Base-by-base conservation (phyloP, 495 filamentous ascomycete genomes). In the Aspergillus cavernicola region DNA sequence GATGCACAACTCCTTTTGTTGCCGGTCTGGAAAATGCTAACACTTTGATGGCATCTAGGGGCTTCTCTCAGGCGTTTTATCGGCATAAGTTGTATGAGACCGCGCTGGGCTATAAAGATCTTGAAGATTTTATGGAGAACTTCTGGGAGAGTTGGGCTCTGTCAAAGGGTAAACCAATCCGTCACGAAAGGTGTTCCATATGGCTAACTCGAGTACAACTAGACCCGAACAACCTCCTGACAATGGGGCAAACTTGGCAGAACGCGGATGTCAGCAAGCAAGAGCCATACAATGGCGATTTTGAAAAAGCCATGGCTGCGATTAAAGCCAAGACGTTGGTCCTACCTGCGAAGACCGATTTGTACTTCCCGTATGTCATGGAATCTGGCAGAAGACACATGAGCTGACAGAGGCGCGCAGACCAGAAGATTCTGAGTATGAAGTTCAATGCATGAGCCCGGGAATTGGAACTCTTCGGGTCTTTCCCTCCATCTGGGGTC, bases 241-340 rank as follows among this genome's bases (percentile, higher is more conserved):
- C 75, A 1, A 85, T 88, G 84, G 62, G 83, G 5, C 77, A 84
- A 47, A 88, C 85, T n/a, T 90, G 86, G 86, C 85, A 90, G 65
- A 74, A 78, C 49, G 86, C 77, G 23, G 83, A 90, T 58, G 78
- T 80, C 51, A 84, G 82, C 1, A 60, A 76, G 24, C 83, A 87
- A 59, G 77, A 79, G 42, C 79, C 78, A 20, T 87, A 87, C 53
- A 78, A 84, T 53, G 83, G 83, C 13, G 70, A 85, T 57, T 84
- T 88, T 53, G 75, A 79, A 47, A 75, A 78, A 35, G 83, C 85
- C 0, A 76, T 89, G 81, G 72, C 74, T 38, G 80, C 75, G 24
- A 88, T 88, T 59, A 84, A 84, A 62, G 85, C 84, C 6, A 86
- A 84, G 56, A 79, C 79, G 0, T 64, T 89, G 22, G 81, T 88